Conservation (phyloP, 257 asterid species). For the Thymus mandschuricus region DNA sequence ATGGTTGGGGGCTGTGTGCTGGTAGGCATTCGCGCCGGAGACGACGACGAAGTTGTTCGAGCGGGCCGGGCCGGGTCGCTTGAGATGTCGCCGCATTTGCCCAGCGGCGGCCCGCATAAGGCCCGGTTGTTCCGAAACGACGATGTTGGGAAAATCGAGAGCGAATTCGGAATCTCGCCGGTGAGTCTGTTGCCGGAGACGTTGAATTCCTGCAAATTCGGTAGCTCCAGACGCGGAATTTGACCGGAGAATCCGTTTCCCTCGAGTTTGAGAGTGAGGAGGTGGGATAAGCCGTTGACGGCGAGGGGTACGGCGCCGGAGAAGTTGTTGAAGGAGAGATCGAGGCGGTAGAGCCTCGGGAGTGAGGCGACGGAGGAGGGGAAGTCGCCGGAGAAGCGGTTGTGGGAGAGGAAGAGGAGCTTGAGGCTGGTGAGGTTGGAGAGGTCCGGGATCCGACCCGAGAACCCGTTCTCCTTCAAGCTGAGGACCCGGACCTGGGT, state of each 20-base stretch:
- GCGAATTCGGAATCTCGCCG: conserved; percentile 59
- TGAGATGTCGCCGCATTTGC: conserved; percentile 39
- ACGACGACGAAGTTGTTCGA: conserved; percentile 56
- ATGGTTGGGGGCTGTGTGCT: conserved; percentile 35
- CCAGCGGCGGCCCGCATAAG: conserved; percentile 75
- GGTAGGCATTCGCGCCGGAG: conserved; percentile 57
- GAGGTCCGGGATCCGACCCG: conserved; percentile 72
- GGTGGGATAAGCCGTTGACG: conserved; percentile 47
- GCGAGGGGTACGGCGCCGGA: conserved; percentile 55
- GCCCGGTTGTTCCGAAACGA: conserved; percentile 50
- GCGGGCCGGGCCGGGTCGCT: conserved; percentile 54
- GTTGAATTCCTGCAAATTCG: conserved; percentile 67
- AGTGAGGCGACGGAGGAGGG: conserved; percentile 48
- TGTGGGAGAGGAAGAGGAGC: conserved; percentile 62
- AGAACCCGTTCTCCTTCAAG: conserved; percentile 61
- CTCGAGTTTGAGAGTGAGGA: conserved; percentile 72
- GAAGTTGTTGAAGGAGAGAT: conserved; percentile 67
- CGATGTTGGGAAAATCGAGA: conserved; percentile 57
- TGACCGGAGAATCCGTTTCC: conserved; percentile 61
- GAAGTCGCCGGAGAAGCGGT: conserved; percentile 65
- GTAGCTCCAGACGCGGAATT: conserved; percentile 47
- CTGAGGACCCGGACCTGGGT: conserved; percentile 67
- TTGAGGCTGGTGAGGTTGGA: conserved; percentile 60
- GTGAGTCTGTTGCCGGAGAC: conserved; percentile 58
- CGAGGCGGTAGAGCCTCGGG: conserved; percentile 61